A percentile compares a stretch with the other conserved stretches of the same genome.
Evolutionary conservation across 2,329 filamentous ascomycete species (phyloP).

Genomic region (Curvularia hawaiiensis): DNA sequence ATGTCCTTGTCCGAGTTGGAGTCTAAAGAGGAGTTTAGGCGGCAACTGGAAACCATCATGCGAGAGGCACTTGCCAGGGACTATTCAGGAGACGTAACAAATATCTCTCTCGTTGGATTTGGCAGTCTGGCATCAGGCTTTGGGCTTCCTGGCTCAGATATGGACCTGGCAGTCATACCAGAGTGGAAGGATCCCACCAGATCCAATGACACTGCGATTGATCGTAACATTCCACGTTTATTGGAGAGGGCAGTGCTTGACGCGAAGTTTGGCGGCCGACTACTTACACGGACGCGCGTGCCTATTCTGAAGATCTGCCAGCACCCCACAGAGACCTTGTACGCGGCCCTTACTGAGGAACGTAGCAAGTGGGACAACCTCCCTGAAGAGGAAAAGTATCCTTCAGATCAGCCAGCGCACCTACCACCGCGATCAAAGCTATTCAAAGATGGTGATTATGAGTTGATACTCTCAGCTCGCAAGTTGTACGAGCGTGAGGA

Average conservation of each 20-base stretch:
- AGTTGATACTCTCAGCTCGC: neutral
- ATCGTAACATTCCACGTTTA: constrained; percentile 69
- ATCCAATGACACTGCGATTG: constrained; percentile 50
- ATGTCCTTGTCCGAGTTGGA: constrained; percentile 68
- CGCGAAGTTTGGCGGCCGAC: constrained; percentile 73
- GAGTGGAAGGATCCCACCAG: constrained; percentile 49
- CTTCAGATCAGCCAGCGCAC: constrained; percentile 22
- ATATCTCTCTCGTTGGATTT: constrained; percentile 76
- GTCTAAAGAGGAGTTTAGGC: constrained; percentile 74
- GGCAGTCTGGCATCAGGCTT: constrained; percentile 86
- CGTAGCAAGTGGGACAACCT: constrained; percentile 73
- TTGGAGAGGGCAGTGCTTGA: constrained; percentile 77
- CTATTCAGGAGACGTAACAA: constrained; percentile 54
- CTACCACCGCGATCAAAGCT: constrained; percentile 17
- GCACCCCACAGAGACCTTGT: constrained; percentile 66
- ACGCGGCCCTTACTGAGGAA: constrained; percentile 65
- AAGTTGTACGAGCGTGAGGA: neutral
- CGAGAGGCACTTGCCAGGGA: constrained; percentile 61
- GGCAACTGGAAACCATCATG: constrained; percentile 68
- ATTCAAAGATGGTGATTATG: constrained; percentile 13
- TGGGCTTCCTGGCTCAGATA: constrained; percentile 84
- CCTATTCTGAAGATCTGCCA: constrained; percentile 89
- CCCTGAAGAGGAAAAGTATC: constrained; percentile 53
- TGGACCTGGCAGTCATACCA: constrained; percentile 83
- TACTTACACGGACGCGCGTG: constrained; percentile 79